Evolutionary conservation across 2,329 filamentous ascomycete genomes (phyloP), one percentile per base, ranked within the genome.

Genomic region (Alternaria ventricosa): DNA sequence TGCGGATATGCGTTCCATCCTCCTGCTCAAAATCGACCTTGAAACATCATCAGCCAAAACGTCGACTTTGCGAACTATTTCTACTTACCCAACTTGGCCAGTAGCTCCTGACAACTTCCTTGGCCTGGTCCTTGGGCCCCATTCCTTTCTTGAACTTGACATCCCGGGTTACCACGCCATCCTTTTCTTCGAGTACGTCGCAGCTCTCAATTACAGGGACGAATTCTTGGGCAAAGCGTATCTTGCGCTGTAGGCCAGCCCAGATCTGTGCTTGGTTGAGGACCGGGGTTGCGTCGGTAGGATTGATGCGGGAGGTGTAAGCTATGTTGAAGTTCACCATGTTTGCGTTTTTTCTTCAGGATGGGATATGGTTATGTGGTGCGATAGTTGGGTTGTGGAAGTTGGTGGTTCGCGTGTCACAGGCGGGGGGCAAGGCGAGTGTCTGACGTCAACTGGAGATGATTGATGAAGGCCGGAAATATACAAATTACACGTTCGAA

Each of bases 11-110:
- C 4, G 80, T 78, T 7, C 82, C 84, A 56, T 80, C 76, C 11
- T 80, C 74, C 55, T 83, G 82, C 51, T 78, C 71, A 66, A 85
- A 85, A 58, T 84, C 83, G 47, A 84, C 78, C 82, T 84, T 36
- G 11, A 22, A 5, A 41, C 5, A 6, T 3, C 15, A 18, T 64
- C 15, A 61, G 51, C 18, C n/a, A 10, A 30, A 22, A n/a, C n/a
- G 15, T 5, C 9, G 49, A 13, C 6, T 47, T n/a, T 11, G 0
- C 36, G 2, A 41, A 7, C 36, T 23, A 13, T 2, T 60, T 13
- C 55, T 30, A 63, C 75, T 30, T 65, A 82, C 82, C 81, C 79
- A 83, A n/a, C 73, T 75, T 4, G 77, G 78, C 65, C 76, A 79
- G 61, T 70, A 82, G 49, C 75, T 72, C 64, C 72, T 74, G 49